Conservation (phyloP, 78 protist genomes). For the Dictyostelium intermedium region DNA sequence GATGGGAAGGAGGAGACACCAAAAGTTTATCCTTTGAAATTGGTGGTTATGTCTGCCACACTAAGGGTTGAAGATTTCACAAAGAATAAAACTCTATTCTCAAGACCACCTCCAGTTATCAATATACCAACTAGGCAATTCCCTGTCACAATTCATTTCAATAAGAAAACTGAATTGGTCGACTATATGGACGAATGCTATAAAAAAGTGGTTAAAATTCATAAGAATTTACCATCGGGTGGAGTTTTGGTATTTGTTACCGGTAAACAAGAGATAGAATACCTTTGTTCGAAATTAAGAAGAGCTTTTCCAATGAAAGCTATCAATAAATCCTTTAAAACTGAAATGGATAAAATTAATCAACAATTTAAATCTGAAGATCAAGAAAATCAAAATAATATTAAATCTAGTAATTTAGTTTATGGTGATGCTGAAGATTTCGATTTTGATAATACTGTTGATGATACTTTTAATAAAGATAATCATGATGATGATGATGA, state of each 20-base stretch:
- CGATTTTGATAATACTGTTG: conserved; percentile 25
- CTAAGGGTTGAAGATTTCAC: conserved; percentile 94
- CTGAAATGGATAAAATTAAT: conserved; percentile 21
- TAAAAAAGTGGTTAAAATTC: conserved; percentile 90
- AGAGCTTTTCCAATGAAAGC: conserved; percentile 40
- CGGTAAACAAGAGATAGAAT: conserved; percentile 94
- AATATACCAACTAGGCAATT: conserved; percentile 90
- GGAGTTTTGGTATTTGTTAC: conserved; percentile 97
- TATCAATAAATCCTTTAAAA: conserved; percentile 32
- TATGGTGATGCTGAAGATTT: conserved; percentile 60
- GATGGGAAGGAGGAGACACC: too few relatives aligned
- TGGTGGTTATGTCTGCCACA: conserved; percentile 99
- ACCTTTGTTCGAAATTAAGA: conserved; percentile 63
- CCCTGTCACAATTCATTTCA: conserved; percentile 96
- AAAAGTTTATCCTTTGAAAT: conserved; percentile 90
- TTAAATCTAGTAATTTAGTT: not conserved
- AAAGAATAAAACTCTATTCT: conserved; percentile 87
- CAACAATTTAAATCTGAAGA: conserved; percentile 6
- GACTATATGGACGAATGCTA: conserved; percentile 87
- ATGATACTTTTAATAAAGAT: conserved; percentile 47
- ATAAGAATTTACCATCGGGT: conserved; percentile 94
- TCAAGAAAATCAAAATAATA: not conserved
- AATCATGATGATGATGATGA: not conserved
- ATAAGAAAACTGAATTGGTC: conserved; percentile 78
- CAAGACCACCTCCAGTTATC: conserved; percentile 82